A percentile compares a stretch with the other conserved stretches of the same genome.
These are phyloP conservation scores for Boletus mariae DNA, from an alignment of 1,284 basidiomycete genomes.

Conservation along the genomic window DNA sequence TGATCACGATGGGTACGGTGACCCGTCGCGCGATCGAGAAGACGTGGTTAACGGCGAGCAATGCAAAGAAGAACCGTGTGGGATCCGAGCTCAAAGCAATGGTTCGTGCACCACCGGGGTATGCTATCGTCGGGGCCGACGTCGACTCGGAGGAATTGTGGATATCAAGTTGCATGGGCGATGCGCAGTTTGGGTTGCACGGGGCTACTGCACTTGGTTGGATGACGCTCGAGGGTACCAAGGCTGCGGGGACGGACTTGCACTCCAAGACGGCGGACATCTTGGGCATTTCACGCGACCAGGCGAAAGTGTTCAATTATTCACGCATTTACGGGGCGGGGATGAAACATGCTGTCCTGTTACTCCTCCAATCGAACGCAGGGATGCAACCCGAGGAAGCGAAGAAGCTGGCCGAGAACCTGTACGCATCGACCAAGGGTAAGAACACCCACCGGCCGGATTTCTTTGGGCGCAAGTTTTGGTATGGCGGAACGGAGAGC, in stretches of 20 bases:
- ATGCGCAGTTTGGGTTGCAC: constrained; percentile 96
- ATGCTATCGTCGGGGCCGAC: constrained; percentile 95
- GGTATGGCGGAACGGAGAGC: constrained; percentile 96
- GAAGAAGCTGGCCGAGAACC: constrained; percentile 75
- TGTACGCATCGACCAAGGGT: constrained; percentile 95
- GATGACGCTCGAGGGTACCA: constrained; percentile 99
- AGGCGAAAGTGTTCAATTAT: constrained; percentile 99
- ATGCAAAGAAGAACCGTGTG: constrained; percentile 96
- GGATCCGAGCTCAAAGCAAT: constrained; percentile 98
- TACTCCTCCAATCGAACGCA: constrained; percentile 86
- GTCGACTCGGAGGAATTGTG: constrained; percentile 99
- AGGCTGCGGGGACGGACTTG: constrained; percentile 90
- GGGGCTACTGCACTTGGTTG: constrained; percentile 97
- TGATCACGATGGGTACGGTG: constrained; percentile 98
- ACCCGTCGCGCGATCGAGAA: constrained; percentile 97
- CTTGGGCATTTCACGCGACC: constrained; percentile 89
- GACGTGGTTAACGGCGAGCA: constrained; percentile 98
- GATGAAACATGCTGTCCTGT: constrained; percentile 88
- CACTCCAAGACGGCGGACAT: constrained; percentile 97
- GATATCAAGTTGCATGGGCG: constrained; percentile 99
- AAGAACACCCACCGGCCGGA: constrained; percentile 72
- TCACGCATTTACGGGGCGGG: constrained; percentile 98
- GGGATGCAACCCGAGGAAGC: constrained; percentile 79
- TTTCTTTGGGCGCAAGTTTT: constrained; percentile 80
- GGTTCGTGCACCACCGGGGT: constrained; percentile 92